These are phyloP conservation scores for Hydnum rufescens DNA, from an alignment of 768 basidiomycete genomes.

Conservation along the genomic window DNA sequence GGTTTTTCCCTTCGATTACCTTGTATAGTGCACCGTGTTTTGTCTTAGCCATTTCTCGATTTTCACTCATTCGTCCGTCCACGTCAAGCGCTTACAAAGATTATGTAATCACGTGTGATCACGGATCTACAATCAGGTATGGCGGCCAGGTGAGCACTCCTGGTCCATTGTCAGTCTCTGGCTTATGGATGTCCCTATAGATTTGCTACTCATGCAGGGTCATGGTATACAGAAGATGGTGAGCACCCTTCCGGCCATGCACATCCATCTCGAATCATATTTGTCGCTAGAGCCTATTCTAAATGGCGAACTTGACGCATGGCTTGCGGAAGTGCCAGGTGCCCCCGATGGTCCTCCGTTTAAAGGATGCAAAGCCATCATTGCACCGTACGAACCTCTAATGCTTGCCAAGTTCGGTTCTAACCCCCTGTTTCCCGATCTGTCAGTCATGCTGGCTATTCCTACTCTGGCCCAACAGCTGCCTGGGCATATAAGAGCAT, in stretches of 20 bases:
- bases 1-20: too few species aligned
- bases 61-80: too few species aligned
- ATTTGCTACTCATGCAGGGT: constrained; percentile 65
- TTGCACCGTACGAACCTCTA: constrained; percentile 52
- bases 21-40: too few species aligned
- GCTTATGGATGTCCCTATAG: too few species aligned
- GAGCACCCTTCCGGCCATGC: background rate
- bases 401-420: background rate
- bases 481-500: constrained; percentile 93
- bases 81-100: too few species aligned
- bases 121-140: too few species aligned
- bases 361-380: constrained; percentile 61
- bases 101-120: too few species aligned
- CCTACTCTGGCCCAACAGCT: constrained; percentile 82
- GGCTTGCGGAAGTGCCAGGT: constrained; percentile 39
- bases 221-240: constrained; percentile 75
- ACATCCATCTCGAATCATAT: background rate
- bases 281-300: constrained; percentile 32
- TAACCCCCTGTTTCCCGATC: constrained; percentile 1
- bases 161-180: too few species aligned
- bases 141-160: too few species aligned
- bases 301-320: constrained; percentile 36
- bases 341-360: constrained; percentile 33
- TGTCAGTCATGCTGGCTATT: constrained; percentile 81
- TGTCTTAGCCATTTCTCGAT: too few species aligned